A percentile compares a stretch with the other conserved stretches of the same genome.
These are phyloP conservation scores for Lentinula sp. DNA, from an alignment of 768 basidiomycete species.

Conservation along the genomic window DNA sequence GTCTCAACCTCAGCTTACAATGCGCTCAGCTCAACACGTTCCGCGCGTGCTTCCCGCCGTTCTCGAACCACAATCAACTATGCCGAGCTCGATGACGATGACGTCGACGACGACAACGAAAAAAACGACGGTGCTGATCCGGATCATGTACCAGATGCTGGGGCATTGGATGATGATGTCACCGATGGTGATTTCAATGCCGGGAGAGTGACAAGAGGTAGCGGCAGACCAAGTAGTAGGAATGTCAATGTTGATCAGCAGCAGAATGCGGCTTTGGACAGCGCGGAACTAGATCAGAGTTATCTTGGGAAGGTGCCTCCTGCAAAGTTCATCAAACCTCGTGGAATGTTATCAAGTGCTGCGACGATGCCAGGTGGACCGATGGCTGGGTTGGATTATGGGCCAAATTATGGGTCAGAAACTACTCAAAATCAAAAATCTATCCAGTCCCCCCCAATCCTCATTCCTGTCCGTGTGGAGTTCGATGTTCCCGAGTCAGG, in stretches of 20 bases:
- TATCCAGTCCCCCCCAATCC: conserved; percentile 24
- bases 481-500: conserved; percentile 74
- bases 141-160: conserved; percentile 65
- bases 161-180: not conserved
- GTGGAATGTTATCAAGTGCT: conserved; percentile 44
- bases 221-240: conserved; percentile 32
- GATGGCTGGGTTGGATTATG: not conserved
- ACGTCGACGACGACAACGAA: conserved; percentile 80
- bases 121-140: conserved; percentile 85
- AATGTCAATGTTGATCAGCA: conserved; percentile 26
- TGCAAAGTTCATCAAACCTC: conserved; percentile 63
- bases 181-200: conserved; percentile 17
- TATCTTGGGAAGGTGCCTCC: conserved; percentile 88
- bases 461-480: conserved; percentile 93
- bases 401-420: conserved; percentile 10
- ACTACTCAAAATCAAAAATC: not conserved
- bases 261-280: conserved; percentile 34
- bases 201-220: conserved; percentile 36
- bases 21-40: conserved; percentile 8
- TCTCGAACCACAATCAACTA: conserved; percentile 73
- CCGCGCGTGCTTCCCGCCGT: conserved; percentile 45
- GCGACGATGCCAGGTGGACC: not conserved
- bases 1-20: conserved; percentile 28
- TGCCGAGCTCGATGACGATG: conserved; percentile 61
- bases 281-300: conserved; percentile 73